Base-by-base conservation (phyloP, 192 early-diverging fungal species). In the Powellomyces hirtus region DNA sequence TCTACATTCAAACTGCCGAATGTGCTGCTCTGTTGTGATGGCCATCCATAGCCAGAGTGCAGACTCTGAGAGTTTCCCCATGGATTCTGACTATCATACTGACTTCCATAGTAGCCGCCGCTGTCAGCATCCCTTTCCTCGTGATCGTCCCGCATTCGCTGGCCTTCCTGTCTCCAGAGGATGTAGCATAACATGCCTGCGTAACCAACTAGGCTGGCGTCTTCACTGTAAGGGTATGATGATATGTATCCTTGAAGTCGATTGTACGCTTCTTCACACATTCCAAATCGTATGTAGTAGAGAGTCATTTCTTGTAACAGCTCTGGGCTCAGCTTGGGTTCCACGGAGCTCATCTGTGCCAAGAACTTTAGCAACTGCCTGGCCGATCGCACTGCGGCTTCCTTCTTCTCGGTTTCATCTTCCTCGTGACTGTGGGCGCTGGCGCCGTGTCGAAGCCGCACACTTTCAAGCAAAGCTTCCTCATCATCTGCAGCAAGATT, bases 241-340 rank as follows among this genome's bases (percentile, higher is more conserved):
- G 50, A 45, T 5, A 72, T 49, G 52, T 72, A 72, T 7, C 62
- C 34, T 57, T 72, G 38, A 14, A 72, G 40, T 0, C 55, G 52
- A 30, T 72, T 45, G 26, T 72, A 59, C 2, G 53, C 62, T 26
- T 64, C 50, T 27, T 72, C 52, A 34, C 45, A 57, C 53, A 72
- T 62, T 37, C 62, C 62, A 59, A 65, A 72, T 4, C 52, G 61
- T 38, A 72, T 56, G 52, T 58, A 53, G 35, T 72, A 72, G 40
- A 72, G 53, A 16, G 45, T 56, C 55, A 64, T 35, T 59, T 72
- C 70, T 27, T 57, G 31, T 20, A 62, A 49, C 10, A 52, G 33
- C 22, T 53, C 59, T 33, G 34, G 42, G 33, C 46, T 38, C 59
- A 66, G n/a, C 8, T 55, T 38, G 6, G 30, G 18, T 38, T 68